Percentiles rank a stretch among this genome's conserved stretches.
Evolutionary conservation across 129 eudicot genomes (phyloP).

Genomic region (Logfia minima): DNA sequence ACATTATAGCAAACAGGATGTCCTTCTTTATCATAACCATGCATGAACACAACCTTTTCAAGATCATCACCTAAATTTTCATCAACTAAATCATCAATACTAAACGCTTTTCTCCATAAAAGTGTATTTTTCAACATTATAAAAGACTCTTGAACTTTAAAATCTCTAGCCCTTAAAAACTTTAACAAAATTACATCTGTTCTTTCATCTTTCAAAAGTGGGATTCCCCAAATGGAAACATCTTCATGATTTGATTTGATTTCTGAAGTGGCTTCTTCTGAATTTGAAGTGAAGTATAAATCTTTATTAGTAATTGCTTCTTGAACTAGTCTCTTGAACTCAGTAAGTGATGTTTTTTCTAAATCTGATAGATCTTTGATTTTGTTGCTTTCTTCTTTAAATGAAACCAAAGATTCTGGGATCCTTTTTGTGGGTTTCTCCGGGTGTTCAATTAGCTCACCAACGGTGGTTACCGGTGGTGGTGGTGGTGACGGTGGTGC

Average conservation of each 20-base stretch:
- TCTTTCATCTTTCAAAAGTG: conserved; percentile 63
- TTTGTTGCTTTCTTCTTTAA: conserved; percentile 58
- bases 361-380: conserved; percentile 49
- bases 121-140: conserved; percentile 67
- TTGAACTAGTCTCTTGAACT: conserved; percentile 38
- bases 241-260: conserved; percentile 44
- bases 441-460: conserved; percentile 32
- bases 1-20: conserved; percentile 86
- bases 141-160: conserved; percentile 62
- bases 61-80: conserved; percentile 74
- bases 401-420: conserved; percentile 48
- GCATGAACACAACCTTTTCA: conserved; percentile 79
- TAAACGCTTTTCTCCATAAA: conserved; percentile 63
- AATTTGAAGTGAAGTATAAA: conserved; percentile 25
- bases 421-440: conserved; percentile 23
- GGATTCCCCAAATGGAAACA: conserved; percentile 75
- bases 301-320: conserved; percentile 48
- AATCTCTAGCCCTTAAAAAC: conserved; percentile 79
- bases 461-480: background rate
- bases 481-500: conserved; percentile 22
- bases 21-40: conserved; percentile 73
- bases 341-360: conserved; percentile 43
- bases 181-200: conserved; percentile 69
- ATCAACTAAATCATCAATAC: conserved; percentile 57
- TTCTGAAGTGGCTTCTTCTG: conserved; percentile 40